Evolutionary conservation across 345 rosid species (phyloP).

Genomic region (Pelargonium nanum): DNA sequence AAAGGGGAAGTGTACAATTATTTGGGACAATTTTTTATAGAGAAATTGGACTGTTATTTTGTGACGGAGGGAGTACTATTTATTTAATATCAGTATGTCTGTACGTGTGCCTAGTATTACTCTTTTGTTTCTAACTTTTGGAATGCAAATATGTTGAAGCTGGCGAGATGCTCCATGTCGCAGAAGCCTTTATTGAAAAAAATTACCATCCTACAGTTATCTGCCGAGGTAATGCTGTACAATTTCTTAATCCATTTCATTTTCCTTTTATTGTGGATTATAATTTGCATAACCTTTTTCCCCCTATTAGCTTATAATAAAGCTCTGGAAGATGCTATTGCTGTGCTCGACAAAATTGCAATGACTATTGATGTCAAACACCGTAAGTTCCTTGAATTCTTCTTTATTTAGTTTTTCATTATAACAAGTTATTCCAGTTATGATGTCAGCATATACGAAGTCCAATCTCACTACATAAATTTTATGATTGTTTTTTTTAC

Average conservation of each 20-base stretch:
- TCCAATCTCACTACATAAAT: background rate
- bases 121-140: background rate
- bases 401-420: background rate
- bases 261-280: conserved; percentile 6
- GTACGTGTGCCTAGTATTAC: background rate
- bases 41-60: too few species aligned
- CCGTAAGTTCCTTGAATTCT: conserved; percentile 38
- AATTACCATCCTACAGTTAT: conserved; percentile 90
- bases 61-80: too few species aligned
- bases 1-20: too few species aligned
- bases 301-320: conserved; percentile 73
- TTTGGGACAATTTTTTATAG: too few species aligned
- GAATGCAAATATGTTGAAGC: conserved; percentile 30
- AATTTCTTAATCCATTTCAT: conserved; percentile 2
- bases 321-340: conserved; percentile 89
- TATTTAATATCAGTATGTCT: too few species aligned
- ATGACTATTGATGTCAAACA: conserved; percentile 69
- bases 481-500: background rate
- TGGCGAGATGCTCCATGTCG: conserved; percentile 99
- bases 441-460: background rate
- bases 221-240: conserved; percentile 57
- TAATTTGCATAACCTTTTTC: background rate
- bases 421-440: background rate
- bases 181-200: conserved; percentile 83
- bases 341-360: conserved; percentile 88